Conservation (phyloP, 331 rosid genomes). For the Quercus tomentella region DNA sequence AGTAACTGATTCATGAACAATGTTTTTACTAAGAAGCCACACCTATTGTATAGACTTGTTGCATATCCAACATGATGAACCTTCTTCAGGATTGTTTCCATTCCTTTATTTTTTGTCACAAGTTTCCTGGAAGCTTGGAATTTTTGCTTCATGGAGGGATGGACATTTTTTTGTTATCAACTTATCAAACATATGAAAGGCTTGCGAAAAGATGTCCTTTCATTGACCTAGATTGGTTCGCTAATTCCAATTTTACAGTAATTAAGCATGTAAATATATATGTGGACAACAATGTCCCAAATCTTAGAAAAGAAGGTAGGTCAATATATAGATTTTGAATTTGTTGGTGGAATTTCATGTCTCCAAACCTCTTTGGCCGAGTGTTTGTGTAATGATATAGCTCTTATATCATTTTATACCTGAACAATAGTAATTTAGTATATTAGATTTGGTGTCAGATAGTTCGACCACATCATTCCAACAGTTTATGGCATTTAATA, state of each 20-base stretch:
- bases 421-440: not conserved
- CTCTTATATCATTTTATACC: not conserved
- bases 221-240: not conserved
- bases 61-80: not conserved
- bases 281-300: not conserved
- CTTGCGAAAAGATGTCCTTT: not conserved
- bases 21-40: too few species aligned
- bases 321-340: not conserved
- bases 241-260: not conserved
- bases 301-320: constrained; percentile 12
- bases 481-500: not conserved
- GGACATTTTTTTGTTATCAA: not conserved
- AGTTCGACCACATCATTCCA: not conserved
- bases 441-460: not conserved
- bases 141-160: not conserved
- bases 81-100: not conserved
- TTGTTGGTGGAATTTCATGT: not conserved
- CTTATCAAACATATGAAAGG: not conserved
- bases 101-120: not conserved
- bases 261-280: not conserved
- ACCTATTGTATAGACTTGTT: not conserved
- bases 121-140: not conserved
- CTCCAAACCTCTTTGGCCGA: not conserved
- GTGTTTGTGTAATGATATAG: not conserved
- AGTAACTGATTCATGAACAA: too few species aligned